These are phyloP conservation scores for Cucumis melo DNA, from an alignment of 306 rosid genomes.

Conservation along the genomic window DNA sequence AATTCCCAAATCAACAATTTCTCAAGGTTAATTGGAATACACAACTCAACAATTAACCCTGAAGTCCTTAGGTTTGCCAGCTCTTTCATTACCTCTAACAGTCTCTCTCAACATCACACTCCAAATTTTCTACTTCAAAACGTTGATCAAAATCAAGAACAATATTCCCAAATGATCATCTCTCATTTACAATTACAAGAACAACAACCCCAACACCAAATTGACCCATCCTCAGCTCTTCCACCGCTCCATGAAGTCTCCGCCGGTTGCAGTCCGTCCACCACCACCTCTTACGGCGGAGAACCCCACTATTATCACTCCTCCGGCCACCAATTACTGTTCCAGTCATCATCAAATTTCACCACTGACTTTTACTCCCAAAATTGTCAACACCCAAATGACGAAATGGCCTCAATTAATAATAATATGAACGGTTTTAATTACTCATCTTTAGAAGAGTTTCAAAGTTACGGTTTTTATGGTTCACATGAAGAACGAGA, in stretches of 20 bases:
- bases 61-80: background rate
- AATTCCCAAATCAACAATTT: background rate
- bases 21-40: background rate
- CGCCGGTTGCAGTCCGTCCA: slow-evolving; percentile 2
- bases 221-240: slow-evolving; percentile 8
- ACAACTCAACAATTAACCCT: background rate
- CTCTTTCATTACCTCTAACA: background rate
- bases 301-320: slow-evolving; percentile 8
- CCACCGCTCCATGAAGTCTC: slow-evolving; percentile 17
- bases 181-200: background rate
- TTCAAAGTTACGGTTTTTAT: background rate
- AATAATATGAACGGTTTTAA: background rate
- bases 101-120: background rate
- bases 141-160: background rate
- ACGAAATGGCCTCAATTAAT: background rate
- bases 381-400: slow-evolving; percentile 10
- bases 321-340: slow-evolving; percentile 8
- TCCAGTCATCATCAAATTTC: slow-evolving; percentile 17
- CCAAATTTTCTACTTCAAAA: background rate
- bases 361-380: slow-evolving; percentile 17
- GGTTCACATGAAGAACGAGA: background rate
- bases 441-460: background rate
- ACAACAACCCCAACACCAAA: slow-evolving; percentile 15
- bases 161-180: background rate
- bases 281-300: slow-evolving; percentile 15